Percentiles rank a stretch among this genome's conserved stretches.
Evolutionary conservation across 768 basidiomycete species (phyloP).

Genomic region (Leccinellum albellum): DNA sequence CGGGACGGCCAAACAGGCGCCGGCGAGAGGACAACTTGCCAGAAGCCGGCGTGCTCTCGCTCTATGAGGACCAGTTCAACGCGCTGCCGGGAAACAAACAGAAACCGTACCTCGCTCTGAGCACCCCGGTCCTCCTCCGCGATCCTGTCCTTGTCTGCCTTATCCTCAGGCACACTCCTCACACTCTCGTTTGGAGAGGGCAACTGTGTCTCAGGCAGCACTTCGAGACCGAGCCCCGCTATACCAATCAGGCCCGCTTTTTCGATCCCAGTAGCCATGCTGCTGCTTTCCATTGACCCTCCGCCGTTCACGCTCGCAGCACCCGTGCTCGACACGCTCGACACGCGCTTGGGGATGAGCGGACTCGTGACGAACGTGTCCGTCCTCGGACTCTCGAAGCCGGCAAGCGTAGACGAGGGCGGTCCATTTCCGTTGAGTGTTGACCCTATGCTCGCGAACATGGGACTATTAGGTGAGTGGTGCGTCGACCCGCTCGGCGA

Average conservation of each 20-base stretch:
- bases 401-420: constrained; percentile 22
- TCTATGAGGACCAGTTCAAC: constrained; percentile 32
- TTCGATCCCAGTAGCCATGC: constrained; percentile 18
- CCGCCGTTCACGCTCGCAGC: constrained; percentile 24
- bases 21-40: constrained; percentile 40
- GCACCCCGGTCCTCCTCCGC: constrained; percentile 50
- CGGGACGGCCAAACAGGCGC: constrained; percentile 61
- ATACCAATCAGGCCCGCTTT: constrained; percentile 18
- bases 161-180: constrained; percentile 38
- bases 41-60: constrained; percentile 41
- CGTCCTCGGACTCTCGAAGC: constrained; percentile 32
- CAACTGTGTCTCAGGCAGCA: constrained; percentile 46
- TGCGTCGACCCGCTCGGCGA: constrained; percentile 39
- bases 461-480: constrained; percentile 43
- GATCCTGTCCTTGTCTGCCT: constrained; percentile 22
- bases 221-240: constrained; percentile 26
- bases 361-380: constrained; percentile 16
- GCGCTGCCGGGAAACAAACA: background rate
- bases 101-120: constrained; percentile 61
- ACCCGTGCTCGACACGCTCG: constrained; percentile 26
- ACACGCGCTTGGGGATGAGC: constrained; percentile 22
- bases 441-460: constrained; percentile 31
- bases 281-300: constrained; percentile 17
- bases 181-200: constrained; percentile 63
- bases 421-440: constrained; percentile 18